phyloP scores from a whole-genome alignment of 129 eudicot species.

The Mikania micrantha region DNA sequence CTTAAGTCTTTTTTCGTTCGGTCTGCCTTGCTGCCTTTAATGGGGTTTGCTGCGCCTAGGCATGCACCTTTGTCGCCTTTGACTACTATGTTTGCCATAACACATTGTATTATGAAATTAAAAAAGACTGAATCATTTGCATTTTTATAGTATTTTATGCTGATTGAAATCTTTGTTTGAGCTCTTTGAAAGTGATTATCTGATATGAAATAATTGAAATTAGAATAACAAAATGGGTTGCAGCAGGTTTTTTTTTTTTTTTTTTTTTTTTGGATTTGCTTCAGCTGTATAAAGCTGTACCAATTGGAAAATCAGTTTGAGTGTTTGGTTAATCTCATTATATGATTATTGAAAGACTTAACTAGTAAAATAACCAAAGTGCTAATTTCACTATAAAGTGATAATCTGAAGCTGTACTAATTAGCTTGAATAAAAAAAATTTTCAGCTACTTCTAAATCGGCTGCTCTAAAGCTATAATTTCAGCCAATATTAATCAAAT shows the following conservation, averaged over 20 bases:
- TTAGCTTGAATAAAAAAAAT: no score
- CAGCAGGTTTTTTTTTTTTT: no score
- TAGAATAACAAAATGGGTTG: neutral
- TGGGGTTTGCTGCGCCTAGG: no score
- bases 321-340: neutral
- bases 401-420: no score
- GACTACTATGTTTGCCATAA: no score
- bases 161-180: constrained; percentile 1
- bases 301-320: neutral
- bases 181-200: neutral
- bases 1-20: no score
- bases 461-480: neutral
- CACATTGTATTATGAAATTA: neutral
- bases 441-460: neutral
- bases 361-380: neutral
- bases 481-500: neutral
- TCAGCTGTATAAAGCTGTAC: neutral
- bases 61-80: no score
- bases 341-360: neutral
- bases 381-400: neutral
- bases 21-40: no score
- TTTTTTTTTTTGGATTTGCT: neutral
- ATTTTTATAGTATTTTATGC: neutral
- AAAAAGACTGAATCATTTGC: neutral
- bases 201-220: neutral